These are phyloP conservation scores for Euphorbia lathyris DNA, from an alignment of 345 rosid genomes.

Conservation along the genomic window DNA sequence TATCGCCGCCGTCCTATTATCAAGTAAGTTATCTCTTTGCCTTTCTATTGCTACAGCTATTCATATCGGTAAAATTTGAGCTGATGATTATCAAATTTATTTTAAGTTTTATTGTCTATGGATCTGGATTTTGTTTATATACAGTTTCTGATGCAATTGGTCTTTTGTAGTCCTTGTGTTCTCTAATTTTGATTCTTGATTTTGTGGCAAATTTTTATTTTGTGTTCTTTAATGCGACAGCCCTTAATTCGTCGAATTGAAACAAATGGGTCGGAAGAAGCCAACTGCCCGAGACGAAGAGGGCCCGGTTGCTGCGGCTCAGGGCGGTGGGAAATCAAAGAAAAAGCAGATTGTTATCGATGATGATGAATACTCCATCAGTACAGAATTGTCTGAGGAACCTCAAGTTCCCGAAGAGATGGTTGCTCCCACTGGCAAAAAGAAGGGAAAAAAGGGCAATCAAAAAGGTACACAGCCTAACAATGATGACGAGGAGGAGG, in stretches of 20 bases:
- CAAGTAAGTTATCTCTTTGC: neutral
- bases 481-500: constrained; percentile 30
- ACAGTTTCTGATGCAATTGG: neutral
- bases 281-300: constrained; percentile 55
- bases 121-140: neutral
- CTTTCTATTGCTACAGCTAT: neutral
- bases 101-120: neutral
- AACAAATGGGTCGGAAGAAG: constrained; percentile 71
- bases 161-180: neutral
- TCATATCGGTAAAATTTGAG: neutral
- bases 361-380: constrained; percentile 78
- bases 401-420: constrained; percentile 40
- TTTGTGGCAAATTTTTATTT: neutral
- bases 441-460: constrained; percentile 66
- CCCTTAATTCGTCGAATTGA: constrained; percentile 12
- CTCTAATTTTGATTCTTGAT: neutral
- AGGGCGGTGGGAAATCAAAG: constrained; percentile 61
- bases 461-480: constrained; percentile 26
- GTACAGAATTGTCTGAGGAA: constrained; percentile 56
- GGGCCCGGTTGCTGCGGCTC: constrained; percentile 24
- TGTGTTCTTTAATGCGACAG: neutral
- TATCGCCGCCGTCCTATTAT: neutral
- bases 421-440: constrained; percentile 43
- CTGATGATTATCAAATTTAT: neutral
- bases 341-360: constrained; percentile 65